A percentile compares a stretch with the other conserved stretches of the same genome.
Conservation (phyloP, 2,329 filamentous ascomycete species). For the Talaromyces sp. region DNA sequence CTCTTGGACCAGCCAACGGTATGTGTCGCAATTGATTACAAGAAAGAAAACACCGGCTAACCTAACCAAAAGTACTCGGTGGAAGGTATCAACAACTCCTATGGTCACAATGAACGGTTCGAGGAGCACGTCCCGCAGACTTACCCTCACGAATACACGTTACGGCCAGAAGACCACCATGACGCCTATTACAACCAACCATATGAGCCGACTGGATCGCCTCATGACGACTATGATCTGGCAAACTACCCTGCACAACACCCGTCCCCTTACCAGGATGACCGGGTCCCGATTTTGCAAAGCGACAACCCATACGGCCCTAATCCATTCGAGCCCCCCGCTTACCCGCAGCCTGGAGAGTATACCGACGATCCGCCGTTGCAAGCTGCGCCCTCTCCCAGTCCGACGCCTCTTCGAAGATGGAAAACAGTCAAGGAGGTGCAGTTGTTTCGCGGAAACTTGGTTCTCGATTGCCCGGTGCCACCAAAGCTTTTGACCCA, state of each 20-base stretch:
- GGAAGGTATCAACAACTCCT: slow-evolving; percentile 61
- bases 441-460: slow-evolving; percentile 91
- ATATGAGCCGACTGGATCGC: slow-evolving; percentile 63
- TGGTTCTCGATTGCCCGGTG: slow-evolving; percentile 94
- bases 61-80: slow-evolving; percentile 58
- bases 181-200: slow-evolving; percentile 81
- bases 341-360: slow-evolving; percentile 35
- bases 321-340: slow-evolving; percentile 59
- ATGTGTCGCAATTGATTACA: slow-evolving; percentile 35
- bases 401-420: slow-evolving; percentile 65
- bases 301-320: slow-evolving; percentile 60
- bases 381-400: slow-evolving; percentile 37
- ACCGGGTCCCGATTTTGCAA: slow-evolving; percentile 71
- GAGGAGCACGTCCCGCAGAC: slow-evolving; percentile 41
- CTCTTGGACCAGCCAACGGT: slow-evolving; percentile 82
- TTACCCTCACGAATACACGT: slow-evolving; percentile 58
- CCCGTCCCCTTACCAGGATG: slow-evolving; percentile 61
- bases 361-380: slow-evolving; percentile 37
- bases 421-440: slow-evolving; percentile 99
- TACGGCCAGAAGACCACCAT: slow-evolving; percentile 81
- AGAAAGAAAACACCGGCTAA: not conserved
- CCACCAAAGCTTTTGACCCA: slow-evolving; percentile 83
- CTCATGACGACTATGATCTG: slow-evolving; percentile 53
- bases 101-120: slow-evolving; percentile 59
- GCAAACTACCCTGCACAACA: slow-evolving; percentile 49